These are phyloP conservation scores for Picocystis sp. DNA, from an alignment of 163 green algal genomes.

Conservation along the genomic window DNA sequence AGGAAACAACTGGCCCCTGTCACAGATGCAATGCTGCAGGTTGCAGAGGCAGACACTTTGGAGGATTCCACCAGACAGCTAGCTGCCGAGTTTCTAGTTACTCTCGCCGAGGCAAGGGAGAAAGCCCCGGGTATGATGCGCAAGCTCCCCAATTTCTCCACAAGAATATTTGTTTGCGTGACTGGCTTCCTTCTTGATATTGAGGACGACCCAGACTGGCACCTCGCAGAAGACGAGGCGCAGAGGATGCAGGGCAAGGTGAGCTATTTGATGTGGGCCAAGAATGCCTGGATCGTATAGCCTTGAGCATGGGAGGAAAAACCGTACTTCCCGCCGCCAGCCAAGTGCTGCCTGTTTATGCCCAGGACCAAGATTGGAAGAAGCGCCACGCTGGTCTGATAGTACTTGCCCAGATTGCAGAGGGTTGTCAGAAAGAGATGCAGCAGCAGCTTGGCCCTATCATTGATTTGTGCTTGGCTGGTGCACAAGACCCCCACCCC, in stretches of 20 bases:
- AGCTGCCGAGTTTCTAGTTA: conserved; percentile 84
- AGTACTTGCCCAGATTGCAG: conserved; percentile 85
- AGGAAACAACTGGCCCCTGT: conserved; percentile 58
- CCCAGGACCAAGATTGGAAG: conserved; percentile 25
- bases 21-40: conserved; percentile 64
- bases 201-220: conserved; percentile 44
- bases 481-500: conserved; percentile 24
- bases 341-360: conserved; percentile 15
- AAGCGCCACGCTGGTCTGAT: conserved; percentile 79
- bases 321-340: conserved; percentile 59
- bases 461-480: conserved; percentile 55
- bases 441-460: conserved; percentile 46
- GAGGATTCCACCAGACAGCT: conserved; percentile 56
- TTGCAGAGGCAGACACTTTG: conserved; percentile 43
- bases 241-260: conserved; percentile 39
- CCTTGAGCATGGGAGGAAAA: conserved; percentile 78
- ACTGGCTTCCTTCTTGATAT: conserved; percentile 50
- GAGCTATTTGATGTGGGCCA: conserved; percentile 25
- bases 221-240: conserved; percentile 34
- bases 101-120: conserved; percentile 80
- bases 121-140: conserved; percentile 85
- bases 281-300: conserved; percentile 77
- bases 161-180: conserved; percentile 64
- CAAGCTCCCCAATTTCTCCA: conserved; percentile 65
- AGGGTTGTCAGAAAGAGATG: conserved; percentile 93